Conservation (phyloP, 805 yeast species). For the Nakazawaea ishiwadae region DNA sequence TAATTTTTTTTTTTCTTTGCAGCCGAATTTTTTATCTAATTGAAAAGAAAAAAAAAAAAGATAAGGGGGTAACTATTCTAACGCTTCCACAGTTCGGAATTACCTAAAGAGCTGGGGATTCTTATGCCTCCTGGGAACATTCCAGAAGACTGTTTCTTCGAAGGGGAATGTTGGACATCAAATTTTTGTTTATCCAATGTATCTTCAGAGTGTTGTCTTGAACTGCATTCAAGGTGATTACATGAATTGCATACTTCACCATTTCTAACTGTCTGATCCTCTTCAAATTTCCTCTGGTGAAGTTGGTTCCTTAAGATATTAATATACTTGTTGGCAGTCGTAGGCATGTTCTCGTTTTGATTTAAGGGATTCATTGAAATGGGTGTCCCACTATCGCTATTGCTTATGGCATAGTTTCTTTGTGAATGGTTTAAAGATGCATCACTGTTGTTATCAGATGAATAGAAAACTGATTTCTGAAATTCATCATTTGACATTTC, state of each 20-base stretch:
- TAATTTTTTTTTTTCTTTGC: no score
- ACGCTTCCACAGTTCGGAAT: no score
- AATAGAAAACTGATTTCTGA: not conserved
- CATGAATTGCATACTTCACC: not conserved
- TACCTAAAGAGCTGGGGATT: no score
- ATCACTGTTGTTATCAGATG: not conserved
- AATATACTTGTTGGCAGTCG: not conserved
- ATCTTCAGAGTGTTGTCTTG: not conserved
- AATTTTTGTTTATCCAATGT: not conserved
- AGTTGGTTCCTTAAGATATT: slow-evolving; percentile 3
- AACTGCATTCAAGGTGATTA: not conserved
- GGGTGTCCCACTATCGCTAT: not conserved
- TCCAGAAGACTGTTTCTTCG: no score
- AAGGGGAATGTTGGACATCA: no score
- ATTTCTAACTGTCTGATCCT: not conserved
- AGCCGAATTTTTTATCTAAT: no score
- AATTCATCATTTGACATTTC: not conserved
- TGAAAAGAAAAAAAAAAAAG: no score
- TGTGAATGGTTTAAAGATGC: not conserved
- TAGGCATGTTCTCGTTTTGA: not conserved
- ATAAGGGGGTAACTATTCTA: no score
- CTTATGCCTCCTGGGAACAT: no score
- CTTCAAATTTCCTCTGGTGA: not conserved
- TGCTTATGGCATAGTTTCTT: not conserved
- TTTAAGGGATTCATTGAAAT: not conserved